These are phyloP conservation scores for Penicillium sp. DNA, from an alignment of 2,329 filamentous ascomycete genomes.

Conservation along the genomic window DNA sequence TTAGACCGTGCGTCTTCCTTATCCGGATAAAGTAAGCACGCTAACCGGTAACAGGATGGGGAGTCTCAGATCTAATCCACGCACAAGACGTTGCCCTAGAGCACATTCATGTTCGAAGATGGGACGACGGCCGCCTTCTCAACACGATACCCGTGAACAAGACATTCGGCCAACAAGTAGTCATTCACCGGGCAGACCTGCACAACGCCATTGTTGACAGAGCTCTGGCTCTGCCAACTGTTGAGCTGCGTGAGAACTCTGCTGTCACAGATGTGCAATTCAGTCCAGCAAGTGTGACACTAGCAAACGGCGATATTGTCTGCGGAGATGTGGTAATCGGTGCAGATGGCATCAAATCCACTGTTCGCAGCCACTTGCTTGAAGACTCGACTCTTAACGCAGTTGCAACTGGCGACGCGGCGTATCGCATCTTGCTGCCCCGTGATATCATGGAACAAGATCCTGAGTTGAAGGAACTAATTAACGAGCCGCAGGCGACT, in stretches of 20 bases:
- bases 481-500: slow-evolving; percentile 66
- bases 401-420: slow-evolving; percentile 64
- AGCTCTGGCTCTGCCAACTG: slow-evolving; percentile 31
- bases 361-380: slow-evolving; percentile 44
- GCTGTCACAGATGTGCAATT: slow-evolving; percentile 30
- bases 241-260: slow-evolving; percentile 32
- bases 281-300: slow-evolving; percentile 29
- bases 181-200: slow-evolving; percentile 39
- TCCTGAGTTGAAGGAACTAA: slow-evolving; percentile 64
- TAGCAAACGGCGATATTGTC: slow-evolving; percentile 28
- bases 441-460: slow-evolving; percentile 66
- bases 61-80: slow-evolving; percentile 35
- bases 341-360: slow-evolving; percentile 56
- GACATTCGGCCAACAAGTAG: slow-evolving; percentile 35
- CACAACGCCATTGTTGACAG: slow-evolving; percentile 35
- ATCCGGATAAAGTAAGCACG: background rate
- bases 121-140: slow-evolving; percentile 36
- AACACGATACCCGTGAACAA: slow-evolving; percentile 37
- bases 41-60: slow-evolving; percentile 31
- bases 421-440: slow-evolving; percentile 75
- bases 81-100: slow-evolving; percentile 36
- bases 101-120: slow-evolving; percentile 37
- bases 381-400: slow-evolving; percentile 28
- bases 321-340: slow-evolving; percentile 52
- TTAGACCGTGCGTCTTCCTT: slow-evolving; percentile 55